These are phyloP conservation scores for Xylaria multiplex DNA, from an alignment of 2,329 filamentous ascomycete genomes.

Conservation along the genomic window DNA sequence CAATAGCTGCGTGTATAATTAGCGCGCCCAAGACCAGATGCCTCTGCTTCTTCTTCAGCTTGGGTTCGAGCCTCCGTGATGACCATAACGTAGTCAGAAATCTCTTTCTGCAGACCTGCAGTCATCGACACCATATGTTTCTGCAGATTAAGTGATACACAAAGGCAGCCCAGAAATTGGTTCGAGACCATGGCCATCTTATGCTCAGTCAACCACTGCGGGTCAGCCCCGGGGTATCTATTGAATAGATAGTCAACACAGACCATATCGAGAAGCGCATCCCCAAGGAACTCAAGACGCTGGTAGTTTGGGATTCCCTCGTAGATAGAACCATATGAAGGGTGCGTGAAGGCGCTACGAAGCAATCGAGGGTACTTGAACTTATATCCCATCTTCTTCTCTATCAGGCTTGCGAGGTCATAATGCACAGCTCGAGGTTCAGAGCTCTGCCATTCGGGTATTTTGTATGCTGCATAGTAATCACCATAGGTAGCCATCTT, in stretches of 20 bases:
- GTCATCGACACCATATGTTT: slow-evolving; percentile 72
- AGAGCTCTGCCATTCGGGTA: slow-evolving; percentile 76
- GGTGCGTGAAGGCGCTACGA: slow-evolving; percentile 86
- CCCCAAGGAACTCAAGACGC: slow-evolving; percentile 89
- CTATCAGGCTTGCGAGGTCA: slow-evolving; percentile 73
- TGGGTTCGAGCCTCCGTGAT: slow-evolving; percentile 61
- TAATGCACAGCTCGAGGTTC: slow-evolving; percentile 72
- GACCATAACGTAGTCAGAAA: slow-evolving; percentile 66
- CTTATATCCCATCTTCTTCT: slow-evolving; percentile 63
- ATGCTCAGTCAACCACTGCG: slow-evolving; percentile 97
- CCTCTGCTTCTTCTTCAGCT: slow-evolving; percentile 53
- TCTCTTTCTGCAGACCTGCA: slow-evolving; percentile 55
- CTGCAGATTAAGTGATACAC: slow-evolving; percentile 81
- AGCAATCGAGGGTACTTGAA: slow-evolving; percentile 82
- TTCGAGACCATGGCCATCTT: slow-evolving; percentile 99
- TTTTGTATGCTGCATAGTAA: slow-evolving; percentile 75
- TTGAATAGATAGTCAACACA: slow-evolving; percentile 86
- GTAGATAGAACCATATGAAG: slow-evolving; percentile 79
- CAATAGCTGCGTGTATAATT: slow-evolving; percentile 73
- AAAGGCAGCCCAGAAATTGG: slow-evolving; percentile 86
- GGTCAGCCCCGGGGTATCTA: slow-evolving; percentile 79
- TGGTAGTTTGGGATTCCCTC: slow-evolving; percentile 90
- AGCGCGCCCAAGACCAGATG: slow-evolving; percentile 48
- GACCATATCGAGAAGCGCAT: slow-evolving; percentile 69
- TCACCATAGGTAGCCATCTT: slow-evolving; percentile 74